phyloP scores from a whole-genome alignment of 352 stramenopile species.

The Globisporangium lucens region DNA sequence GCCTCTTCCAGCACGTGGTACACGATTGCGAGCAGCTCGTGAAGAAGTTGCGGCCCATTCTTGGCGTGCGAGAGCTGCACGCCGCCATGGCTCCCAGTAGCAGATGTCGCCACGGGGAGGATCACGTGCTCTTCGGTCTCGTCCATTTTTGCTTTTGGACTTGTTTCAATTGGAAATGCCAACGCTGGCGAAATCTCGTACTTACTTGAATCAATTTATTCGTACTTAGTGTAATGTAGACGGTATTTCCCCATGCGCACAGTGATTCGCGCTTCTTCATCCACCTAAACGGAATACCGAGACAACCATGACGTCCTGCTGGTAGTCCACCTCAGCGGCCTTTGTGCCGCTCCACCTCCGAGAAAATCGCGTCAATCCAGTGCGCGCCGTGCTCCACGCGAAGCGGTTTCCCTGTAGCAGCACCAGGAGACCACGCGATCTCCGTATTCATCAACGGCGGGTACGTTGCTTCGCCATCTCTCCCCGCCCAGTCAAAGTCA shows the following conservation, averaged over 20 bases:
- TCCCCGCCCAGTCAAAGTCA: conserved; percentile 33
- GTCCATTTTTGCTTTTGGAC: not conserved
- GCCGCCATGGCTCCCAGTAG: not conserved
- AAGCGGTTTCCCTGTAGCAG: conserved; percentile 12
- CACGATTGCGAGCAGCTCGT: conserved; percentile 66
- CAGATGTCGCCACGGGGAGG: not conserved
- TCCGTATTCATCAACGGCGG: conserved; percentile 28
- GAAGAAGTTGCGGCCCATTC: conserved; percentile 54
- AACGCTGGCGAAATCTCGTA: not conserved
- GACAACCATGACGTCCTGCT: too few relatives aligned
- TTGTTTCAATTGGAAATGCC: not conserved
- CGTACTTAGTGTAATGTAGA: not conserved
- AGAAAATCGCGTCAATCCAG: not conserved
- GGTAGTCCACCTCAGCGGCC: too few relatives aligned
- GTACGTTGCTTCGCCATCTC: conserved; percentile 20
- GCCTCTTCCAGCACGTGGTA: conserved; percentile 80
- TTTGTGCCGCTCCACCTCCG: not conserved
- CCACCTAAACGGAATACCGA: too few relatives aligned
- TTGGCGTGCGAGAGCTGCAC: conserved; percentile 22
- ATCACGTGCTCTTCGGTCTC: conserved; percentile 4
- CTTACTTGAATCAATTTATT: not conserved
- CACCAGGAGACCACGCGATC: conserved; percentile 20
- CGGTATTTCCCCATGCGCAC: not conserved
- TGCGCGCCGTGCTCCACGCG: not conserved
- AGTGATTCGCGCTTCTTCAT: not conserved